These are phyloP conservation scores for Rosa hybrid DNA, from an alignment of 331 rosid species.

Conservation along the genomic window DNA sequence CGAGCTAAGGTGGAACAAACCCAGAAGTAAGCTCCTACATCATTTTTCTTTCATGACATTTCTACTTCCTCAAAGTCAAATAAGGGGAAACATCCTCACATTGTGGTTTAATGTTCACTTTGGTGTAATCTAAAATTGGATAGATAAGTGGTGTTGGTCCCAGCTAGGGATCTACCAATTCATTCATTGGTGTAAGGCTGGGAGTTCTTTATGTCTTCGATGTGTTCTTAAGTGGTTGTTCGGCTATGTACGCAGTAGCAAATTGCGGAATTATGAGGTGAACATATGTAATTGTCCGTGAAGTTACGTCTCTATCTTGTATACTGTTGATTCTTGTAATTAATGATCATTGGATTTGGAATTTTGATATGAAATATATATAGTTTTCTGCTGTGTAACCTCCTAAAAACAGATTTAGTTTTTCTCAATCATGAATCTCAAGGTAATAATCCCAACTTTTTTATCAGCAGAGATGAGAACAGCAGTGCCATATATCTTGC, in stretches of 20 bases:
- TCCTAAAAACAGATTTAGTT: background rate
- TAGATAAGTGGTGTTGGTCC: conserved; percentile 35
- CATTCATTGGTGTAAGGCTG: conserved; percentile 41
- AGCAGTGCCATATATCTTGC: background rate
- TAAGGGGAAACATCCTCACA: conserved; percentile 62
- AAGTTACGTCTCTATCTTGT: conserved; percentile 23
- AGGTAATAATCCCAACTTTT: background rate
- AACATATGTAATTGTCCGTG: conserved; percentile 26
- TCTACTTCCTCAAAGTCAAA: conserved; percentile 44
- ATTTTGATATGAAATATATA: conserved; percentile 18
- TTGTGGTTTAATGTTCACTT: conserved; percentile 30
- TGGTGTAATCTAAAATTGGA: conserved; percentile 41
- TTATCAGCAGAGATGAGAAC: too few relatives aligned
- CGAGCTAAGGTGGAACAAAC: conserved; percentile 94
- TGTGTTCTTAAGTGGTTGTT: conserved; percentile 27
- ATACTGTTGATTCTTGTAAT: conserved; percentile 30
- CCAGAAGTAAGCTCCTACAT: conserved; percentile 54
- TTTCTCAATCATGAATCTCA: background rate
- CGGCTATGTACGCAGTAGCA: conserved; percentile 39
- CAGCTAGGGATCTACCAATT: conserved; percentile 35
- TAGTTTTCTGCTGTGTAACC: background rate
- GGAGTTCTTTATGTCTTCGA: conserved; percentile 35
- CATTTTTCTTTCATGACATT: conserved; percentile 29
- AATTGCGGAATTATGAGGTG: conserved; percentile 32
- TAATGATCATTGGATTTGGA: conserved; percentile 34